Evolutionary conservation across 495 filamentous ascomycete genomes (phyloP), one percentile per base, ranked within the genome.

Genomic region (Neurospora sp.): DNA sequence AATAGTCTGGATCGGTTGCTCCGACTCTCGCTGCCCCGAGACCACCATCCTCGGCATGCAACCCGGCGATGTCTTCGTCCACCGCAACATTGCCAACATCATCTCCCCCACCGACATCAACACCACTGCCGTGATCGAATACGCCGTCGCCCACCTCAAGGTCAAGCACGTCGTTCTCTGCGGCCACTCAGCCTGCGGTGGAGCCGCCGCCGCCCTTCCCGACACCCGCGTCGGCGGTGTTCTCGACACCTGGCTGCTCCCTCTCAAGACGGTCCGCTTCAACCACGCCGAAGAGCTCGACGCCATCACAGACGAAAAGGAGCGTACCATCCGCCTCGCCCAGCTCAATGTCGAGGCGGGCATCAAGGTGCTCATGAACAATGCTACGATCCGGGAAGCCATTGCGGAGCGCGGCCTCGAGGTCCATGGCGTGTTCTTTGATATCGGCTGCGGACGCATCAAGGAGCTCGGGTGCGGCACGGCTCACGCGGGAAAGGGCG

Each of bases 21-120:
- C 93, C 74, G 94, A 97, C 85, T 92, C 91, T 22, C 92, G 94
- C 73, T 90, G 92, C 78, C 94, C 94, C 1, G 94, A 97, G 80
- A 97, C 94, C 12, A 94, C 91, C 71, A 84, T 97, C 76, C 86
- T 94, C 5, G 89, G 90, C 75, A 87, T 94, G 65, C 85, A 93
- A 73, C 94, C 94, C 4, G 94, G 94, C 75, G 93, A 97, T 76
- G 90, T 97, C 75, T 97, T 97, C 81, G 91, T 93, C 71, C 94
- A 97, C 86, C 92, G 94, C 80, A 97, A 97, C 85, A 96, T 97
- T 81, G 94, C 93, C 80, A 97, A 97, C 84, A 87, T 96, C 81
- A 81, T 97, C 70, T 89, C 90, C 72, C 85, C 91, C 14, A 88
- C 88, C 77, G 94, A 97, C 81, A 87, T 96, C 77, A 92, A 87